Evolutionary conservation across 768 basidiomycete genomes (phyloP).

Genomic region (Lactarius tabidus): DNA sequence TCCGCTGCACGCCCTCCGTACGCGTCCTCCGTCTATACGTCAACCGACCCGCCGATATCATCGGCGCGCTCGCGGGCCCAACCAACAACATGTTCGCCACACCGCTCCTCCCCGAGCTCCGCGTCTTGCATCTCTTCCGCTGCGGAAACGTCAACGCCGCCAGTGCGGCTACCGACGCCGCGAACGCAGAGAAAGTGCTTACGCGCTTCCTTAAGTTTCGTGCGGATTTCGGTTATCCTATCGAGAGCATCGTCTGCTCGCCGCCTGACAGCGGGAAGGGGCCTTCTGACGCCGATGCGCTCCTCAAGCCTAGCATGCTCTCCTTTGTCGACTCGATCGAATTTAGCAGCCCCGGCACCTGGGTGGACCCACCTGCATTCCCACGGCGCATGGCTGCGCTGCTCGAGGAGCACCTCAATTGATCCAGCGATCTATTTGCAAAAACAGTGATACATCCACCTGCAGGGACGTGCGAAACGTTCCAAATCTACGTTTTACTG

Average conservation of each 20-base stretch:
- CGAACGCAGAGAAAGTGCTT: neutral
- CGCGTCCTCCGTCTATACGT: conserved; percentile 8
- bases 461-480: neutral
- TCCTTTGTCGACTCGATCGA: conserved; percentile 11
- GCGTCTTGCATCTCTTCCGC: conserved; percentile 7
- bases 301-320: neutral
- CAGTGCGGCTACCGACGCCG: neutral
- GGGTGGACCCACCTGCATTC: conserved; percentile 2
- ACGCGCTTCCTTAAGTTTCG: conserved; percentile 6
- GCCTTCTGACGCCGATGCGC: neutral
- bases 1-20: neutral
- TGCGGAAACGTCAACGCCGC: neutral
- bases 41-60: neutral
- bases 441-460: neutral
- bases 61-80: neutral
- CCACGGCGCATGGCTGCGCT: conserved; percentile 12
- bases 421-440: neutral
- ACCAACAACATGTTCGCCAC: neutral
- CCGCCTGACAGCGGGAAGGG: too few relatives aligned
- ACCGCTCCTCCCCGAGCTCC: conserved; percentile 2
- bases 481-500: neutral
- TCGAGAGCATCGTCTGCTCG: conserved; percentile 13
- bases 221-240: conserved; percentile 6
- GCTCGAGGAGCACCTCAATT: conserved; percentile 19
- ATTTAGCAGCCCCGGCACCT: neutral